Percentiles rank a stretch among this genome's conserved stretches.
Evolutionary conservation across 768 basidiomycete genomes (phyloP).

Genomic region (Cytidiella melzeri): DNA sequence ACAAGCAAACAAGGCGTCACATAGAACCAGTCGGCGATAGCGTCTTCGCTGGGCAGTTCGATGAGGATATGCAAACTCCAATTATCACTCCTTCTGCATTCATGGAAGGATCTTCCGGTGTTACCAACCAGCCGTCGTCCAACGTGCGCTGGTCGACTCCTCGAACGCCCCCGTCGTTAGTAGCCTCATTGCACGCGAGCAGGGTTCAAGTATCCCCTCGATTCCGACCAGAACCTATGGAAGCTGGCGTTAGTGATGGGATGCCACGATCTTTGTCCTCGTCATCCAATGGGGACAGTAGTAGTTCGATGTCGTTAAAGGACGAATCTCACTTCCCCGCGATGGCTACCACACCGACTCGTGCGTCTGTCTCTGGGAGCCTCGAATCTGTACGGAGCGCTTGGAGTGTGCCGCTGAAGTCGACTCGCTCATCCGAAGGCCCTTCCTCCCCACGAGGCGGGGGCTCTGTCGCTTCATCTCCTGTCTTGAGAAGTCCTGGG

Average conservation of each 20-base stretch:
- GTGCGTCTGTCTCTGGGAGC: conserved; percentile 17
- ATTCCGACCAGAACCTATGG: conserved; percentile 45
- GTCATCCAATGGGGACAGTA: conserved; percentile 3
- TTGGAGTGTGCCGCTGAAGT: conserved; percentile 27
- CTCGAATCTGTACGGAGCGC: conserved; percentile 21
- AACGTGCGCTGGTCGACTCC: conserved; percentile 4
- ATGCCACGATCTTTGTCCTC: conserved; percentile 9
- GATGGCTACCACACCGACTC: conserved; percentile 22
- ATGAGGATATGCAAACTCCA: conserved; percentile 29
- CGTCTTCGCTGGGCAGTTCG: conserved; percentile 52
- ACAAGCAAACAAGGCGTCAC: conserved; percentile 15
- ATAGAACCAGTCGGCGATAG: conserved; percentile 38
- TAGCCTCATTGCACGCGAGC: conserved; percentile 34
- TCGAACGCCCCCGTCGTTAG: conserved; percentile 26
- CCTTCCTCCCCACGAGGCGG: conserved; percentile 13
- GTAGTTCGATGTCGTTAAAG: conserved; percentile 14
- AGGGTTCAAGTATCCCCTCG: conserved; percentile 55
- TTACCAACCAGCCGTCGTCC: background rate
- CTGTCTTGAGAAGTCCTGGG: background rate
- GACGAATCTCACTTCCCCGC: conserved; percentile 29
- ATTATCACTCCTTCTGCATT: conserved; percentile 14
- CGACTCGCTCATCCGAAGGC: conserved; percentile 19
- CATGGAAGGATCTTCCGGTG: conserved; percentile 12
- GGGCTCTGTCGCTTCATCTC: conserved; percentile 12
- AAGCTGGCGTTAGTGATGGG: conserved; percentile 38